phyloP scores from a whole-genome alignment of 2,329 filamentous ascomycete genomes.

The Tolypocladium sp. region DNA sequence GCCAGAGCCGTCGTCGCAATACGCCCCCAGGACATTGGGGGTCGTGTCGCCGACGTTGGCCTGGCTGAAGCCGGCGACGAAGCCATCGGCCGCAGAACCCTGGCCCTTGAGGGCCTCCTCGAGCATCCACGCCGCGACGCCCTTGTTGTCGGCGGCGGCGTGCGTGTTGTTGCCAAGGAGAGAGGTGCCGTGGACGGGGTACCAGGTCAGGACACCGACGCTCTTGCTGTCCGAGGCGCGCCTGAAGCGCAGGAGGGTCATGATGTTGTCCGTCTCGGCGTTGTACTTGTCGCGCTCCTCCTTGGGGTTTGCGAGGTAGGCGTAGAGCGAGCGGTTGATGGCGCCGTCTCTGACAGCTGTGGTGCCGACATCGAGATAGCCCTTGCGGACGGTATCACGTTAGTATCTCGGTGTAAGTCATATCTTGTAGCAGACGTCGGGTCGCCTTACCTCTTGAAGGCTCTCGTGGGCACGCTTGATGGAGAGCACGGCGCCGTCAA shows the following conservation, averaged over 20 bases:
- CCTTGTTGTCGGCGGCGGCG: conserved; percentile 92
- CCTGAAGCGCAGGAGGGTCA: conserved; percentile 74
- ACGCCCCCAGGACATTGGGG: conserved; percentile 79
- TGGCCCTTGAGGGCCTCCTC: conserved; percentile 58
- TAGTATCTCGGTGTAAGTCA: background rate
- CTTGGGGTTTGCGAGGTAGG: conserved; percentile 79
- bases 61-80: conserved; percentile 88
- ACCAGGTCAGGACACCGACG: conserved; percentile 81
- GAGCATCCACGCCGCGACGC: conserved; percentile 77
- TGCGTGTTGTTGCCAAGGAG: conserved; percentile 88
- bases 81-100: conserved; percentile 49
- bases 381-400: conserved; percentile 22
- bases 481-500: conserved; percentile 74
- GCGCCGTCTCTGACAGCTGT: conserved; percentile 67
- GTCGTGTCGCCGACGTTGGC: conserved; percentile 86
- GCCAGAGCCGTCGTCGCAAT: conserved; percentile 77
- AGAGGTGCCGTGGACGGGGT: conserved; percentile 84
- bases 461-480: conserved; percentile 66
- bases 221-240: conserved; percentile 66
- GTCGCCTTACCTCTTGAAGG: conserved; percentile 29
- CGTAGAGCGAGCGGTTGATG: conserved; percentile 80
- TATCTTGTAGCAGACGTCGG: background rate
- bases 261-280: conserved; percentile 39
- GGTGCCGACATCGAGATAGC: conserved; percentile 61
- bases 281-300: conserved; percentile 64